Evolutionary conservation across 495 filamentous ascomycete genomes (phyloP), one percentile per base, ranked within the genome.

Genomic region (Penicillium coprophilum): DNA sequence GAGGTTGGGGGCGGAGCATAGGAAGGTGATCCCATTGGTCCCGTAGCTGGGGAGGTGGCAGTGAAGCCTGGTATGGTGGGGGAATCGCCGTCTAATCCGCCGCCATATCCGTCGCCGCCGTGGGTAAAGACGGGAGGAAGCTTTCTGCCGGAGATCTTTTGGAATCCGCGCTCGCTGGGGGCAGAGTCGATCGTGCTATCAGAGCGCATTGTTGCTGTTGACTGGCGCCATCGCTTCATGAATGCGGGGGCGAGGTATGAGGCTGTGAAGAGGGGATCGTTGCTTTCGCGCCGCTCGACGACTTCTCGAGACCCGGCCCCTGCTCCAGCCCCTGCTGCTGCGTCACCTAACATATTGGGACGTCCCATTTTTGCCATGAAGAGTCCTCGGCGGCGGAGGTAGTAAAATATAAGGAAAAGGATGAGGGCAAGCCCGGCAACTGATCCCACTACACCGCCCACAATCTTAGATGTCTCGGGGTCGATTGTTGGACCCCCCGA

Each of bases 101-200:
- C 87, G 55, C 82, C 81, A 62, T 85, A 90, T 4, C 87, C 87
- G 66, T 90, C 85, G 19, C 87, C 86, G 43, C 88, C 86, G 32
- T 81, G 81, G 36, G 82, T 78, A 32, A 91, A 71, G 5, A 90
- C 87, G 15, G 89, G 84, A 6, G 81, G 78, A n/a, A 92, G 72
- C 60, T 91, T 91, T 50, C 83, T 78, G 32, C 89, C 89, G 6
- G 87, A 87, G 5, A 92, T 74, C 57, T 81, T 82, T 56, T 84
- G 79, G 58, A 84, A 84, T 2, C 81, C 81, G 13, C 77, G 77
- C 47, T 84, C 81, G 53, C 78, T 79, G 4, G 74, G 59, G 20
- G 43, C 56, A 0, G 71, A 67, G 28, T 63, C 63, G 8, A 67
- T 10, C 5, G 67, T 71, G 40, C 77, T 78, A 36, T 80, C 80